Evolutionary conservation across 352 stramenopile genomes (phyloP), one percentile per base, ranked within the genome.

Genomic region (Phytophthora pluvialis): DNA sequence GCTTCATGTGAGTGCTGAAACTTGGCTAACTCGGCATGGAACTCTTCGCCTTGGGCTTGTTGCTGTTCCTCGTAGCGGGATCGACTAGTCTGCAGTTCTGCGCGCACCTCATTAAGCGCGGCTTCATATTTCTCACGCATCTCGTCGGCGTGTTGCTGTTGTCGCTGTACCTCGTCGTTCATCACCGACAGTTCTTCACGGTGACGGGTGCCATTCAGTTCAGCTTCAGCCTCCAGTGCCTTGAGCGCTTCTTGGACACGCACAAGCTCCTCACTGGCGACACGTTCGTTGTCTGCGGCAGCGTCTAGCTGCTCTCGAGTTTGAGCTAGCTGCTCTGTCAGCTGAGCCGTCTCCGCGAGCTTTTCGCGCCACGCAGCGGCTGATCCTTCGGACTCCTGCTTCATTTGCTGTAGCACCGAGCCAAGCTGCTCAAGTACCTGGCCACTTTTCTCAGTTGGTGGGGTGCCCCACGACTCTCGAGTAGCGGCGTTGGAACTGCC

Each of bases 341-440:
- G 40, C 18, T 90, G 76, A 0, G 63, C 62, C n/a, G 75, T 80
- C 43, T 90, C 81, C 8, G 75, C 63, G 4, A 89, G 69, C 40
- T 88, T 88, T 29, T 88, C 82, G 10, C 87, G 86, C 80, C 80
- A 89, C 4, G 75, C 78, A 15, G 67, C 67, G 0, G 78, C 72
- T 3, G 72, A 89, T 3, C 80, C 80, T 52, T 91, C 80, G 0
- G 80, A 85, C 13, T 91, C 80, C 36, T 90, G 83, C 57, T 91
- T 84, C 77, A 91, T 89, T 40, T 91, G 83, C 1, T 79, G 70
- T 5, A 91, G 52, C n/a, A 91, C 84, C 0, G 78, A 85, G 11
- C 80, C 80, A n/a, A 91, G 65, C 35, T 91, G 83, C 1, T 75
- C 66, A 12, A 91, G 72, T 62, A 90, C 88, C 21, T 88, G 78